phyloP scores from a whole-genome alignment of 192 early-diverging fungal genomes.

The Oehlia diaphana region DNA sequence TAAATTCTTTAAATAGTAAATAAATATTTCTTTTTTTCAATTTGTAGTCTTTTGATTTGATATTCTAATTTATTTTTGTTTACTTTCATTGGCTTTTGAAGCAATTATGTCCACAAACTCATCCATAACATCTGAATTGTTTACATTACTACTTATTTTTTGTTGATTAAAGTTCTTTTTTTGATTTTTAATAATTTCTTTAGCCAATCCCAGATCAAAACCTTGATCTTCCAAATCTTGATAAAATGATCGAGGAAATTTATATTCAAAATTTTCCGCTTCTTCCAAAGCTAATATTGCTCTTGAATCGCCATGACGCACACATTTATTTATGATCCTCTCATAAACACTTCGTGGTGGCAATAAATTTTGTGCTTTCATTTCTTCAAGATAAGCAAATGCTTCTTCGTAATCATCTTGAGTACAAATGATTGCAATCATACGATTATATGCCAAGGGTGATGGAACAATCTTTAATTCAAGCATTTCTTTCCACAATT shows the following conservation, averaged over 20 bases:
- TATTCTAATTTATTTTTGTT: no score
- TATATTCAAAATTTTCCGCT: slow-evolving; percentile 62
- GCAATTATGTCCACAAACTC: background rate
- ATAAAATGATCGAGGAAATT: background rate
- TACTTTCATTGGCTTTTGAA: background rate
- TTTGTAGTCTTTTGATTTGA: no score
- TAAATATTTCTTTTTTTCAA: no score
- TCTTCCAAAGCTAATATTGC: slow-evolving; percentile 60
- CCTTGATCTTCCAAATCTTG: background rate
- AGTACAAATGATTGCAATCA: slow-evolving; percentile 52
- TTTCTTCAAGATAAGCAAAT: slow-evolving; percentile 71
- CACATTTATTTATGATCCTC: slow-evolving; percentile 55
- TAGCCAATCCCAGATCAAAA: background rate
- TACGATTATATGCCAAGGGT: slow-evolving; percentile 49
- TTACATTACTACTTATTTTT: background rate
- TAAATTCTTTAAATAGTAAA: no score
- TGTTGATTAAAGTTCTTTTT: background rate
- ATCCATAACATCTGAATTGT: background rate
- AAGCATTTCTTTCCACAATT: slow-evolving; percentile 52
- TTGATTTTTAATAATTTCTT: background rate
- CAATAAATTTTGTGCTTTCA: slow-evolving; percentile 62
- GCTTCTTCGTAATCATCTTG: slow-evolving; percentile 69
- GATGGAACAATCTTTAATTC: slow-evolving; percentile 50
- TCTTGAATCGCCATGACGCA: slow-evolving; percentile 58
- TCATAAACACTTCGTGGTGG: slow-evolving; percentile 55